A percentile compares a stretch with the other conserved stretches of the same genome.
phyloP scores from a whole-genome alignment of 2,329 filamentous ascomycete species.

The Aspergillus tanneri region DNA sequence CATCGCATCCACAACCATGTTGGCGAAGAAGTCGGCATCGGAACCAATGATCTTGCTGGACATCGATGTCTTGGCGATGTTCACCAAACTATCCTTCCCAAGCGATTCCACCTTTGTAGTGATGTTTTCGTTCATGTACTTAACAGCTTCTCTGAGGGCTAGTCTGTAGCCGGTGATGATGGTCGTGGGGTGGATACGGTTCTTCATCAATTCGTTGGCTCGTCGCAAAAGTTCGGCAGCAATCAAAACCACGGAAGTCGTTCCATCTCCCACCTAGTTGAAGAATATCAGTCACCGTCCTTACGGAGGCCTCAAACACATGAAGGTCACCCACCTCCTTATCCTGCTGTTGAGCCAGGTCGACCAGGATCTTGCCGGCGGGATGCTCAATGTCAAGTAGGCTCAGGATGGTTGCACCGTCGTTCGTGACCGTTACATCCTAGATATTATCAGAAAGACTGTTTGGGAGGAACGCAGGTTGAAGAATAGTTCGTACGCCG shows the following conservation, averaged over 20 bases:
- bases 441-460: slow-evolving; percentile 35
- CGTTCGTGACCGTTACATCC: slow-evolving; percentile 99
- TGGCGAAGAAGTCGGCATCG: slow-evolving; percentile 94
- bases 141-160: slow-evolving; percentile 90
- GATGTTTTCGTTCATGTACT: slow-evolving; percentile 98
- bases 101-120: slow-evolving; percentile 92
- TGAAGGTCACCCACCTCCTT: slow-evolving; percentile 63
- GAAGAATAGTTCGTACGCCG: slow-evolving; percentile 60
- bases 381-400: slow-evolving; percentile 97
- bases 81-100: slow-evolving; percentile 84
- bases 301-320: slow-evolving; percentile 1
- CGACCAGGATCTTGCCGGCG: slow-evolving; percentile 96
- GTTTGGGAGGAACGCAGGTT: slow-evolving; percentile 19
- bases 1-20: slow-evolving; percentile 97
- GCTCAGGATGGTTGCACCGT: slow-evolving; percentile 93
- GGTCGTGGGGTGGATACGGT: slow-evolving; percentile 98
- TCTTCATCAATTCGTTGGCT: slow-evolving; percentile 98
- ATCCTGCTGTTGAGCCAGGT: slow-evolving; percentile 96
- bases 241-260: slow-evolving; percentile 95
- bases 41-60: slow-evolving; percentile 97
- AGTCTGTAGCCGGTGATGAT: slow-evolving; percentile 98
- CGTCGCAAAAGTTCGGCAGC: slow-evolving; percentile 90
- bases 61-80: slow-evolving; percentile 98
- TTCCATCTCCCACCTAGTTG: slow-evolving; percentile 80
- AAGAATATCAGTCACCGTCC: neutral